Evolutionary conservation across 371 early-diverging fungal genomes (phyloP), one percentile per base, ranked within the genome.

Genomic region (Syncephalis fuscata): DNA sequence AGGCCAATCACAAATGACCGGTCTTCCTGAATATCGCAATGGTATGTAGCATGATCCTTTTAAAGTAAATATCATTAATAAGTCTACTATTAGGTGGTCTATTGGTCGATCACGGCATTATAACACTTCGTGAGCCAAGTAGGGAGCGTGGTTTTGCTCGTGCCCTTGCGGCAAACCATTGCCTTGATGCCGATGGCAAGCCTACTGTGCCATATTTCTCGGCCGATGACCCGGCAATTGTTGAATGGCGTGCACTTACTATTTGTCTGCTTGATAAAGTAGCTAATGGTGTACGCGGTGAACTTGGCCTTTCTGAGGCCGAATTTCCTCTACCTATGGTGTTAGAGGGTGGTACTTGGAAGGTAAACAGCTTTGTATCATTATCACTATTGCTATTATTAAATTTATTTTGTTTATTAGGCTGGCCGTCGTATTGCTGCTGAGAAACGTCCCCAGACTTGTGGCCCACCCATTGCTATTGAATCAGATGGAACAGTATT

Each of bases 171-270:
- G 32, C 32, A 11, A 32, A 32, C 11, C 11, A 32, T 11, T 7
- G 11, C 11, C 32, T 32, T 11, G 41, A 41, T 41, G 19, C 16
- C 7, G 8, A 16, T 19, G 60, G 60, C 38, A 53, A 48, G 39
- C 62, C 60, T 21, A 49, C 49, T 19, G 67, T 78, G 14, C 88
- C 88, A n/a, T 52, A 63, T 23, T 89, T 88, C 63, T 78, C 81
- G 15, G 82, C 78, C 16, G 61, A 67, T 26, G 88, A 91, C 54
- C 82, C 85, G 9, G 76, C 76, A 8, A 76, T 92, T 37, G 80
- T 91, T 38, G 92, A 92, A 59, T 93, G 92, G 94, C 74, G 94
- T 15, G 88, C 87, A 3, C 61, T 91, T 61, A 93, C 92, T 0
- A 86, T 92, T 1, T 73, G 74, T 0, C 69, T 88, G 46, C 55